phyloP scores from a whole-genome alignment of 202 grass and related monocot species.

The Panicum virgatum region DNA sequence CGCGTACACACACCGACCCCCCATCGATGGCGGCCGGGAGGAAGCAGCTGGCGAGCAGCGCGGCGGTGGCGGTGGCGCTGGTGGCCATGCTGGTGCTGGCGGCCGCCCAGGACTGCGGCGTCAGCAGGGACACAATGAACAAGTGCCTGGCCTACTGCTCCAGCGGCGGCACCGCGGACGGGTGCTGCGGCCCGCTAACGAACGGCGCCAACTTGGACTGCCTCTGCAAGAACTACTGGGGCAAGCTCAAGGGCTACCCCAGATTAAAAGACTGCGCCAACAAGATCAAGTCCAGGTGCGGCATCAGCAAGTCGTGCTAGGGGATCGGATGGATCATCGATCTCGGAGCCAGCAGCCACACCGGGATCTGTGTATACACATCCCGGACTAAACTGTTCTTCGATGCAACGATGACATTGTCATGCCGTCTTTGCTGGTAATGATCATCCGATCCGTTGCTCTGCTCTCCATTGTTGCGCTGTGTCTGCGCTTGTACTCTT shows the following conservation, averaged over 20 bases:
- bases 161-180: rapidly evolving
- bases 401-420: too few relatives aligned
- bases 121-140: rapidly evolving
- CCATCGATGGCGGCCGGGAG: constrained; percentile 4
- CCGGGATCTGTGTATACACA: too few relatives aligned
- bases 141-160: background rate
- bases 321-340: too few relatives aligned
- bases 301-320: background rate
- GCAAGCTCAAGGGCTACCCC: background rate
- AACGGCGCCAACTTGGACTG: background rate
- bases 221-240: constrained; percentile 15
- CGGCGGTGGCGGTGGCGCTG: background rate
- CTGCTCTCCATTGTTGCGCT: too few relatives aligned
- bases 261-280: background rate
- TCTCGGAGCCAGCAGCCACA: too few relatives aligned
- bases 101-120: background rate
- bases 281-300: background rate
- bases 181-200: constrained; percentile 4
- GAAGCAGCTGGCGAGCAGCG: background rate
- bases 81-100: background rate
- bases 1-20: too few relatives aligned
- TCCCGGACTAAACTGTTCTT: too few relatives aligned
- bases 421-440: too few relatives aligned
- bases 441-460: too few relatives aligned
- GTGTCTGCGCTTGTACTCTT: too few relatives aligned